Evolutionary conservation across 1,284 basidiomycete species (phyloP), one percentile per base, ranked within the genome.

Genomic region (Stereum hirsutum): DNA sequence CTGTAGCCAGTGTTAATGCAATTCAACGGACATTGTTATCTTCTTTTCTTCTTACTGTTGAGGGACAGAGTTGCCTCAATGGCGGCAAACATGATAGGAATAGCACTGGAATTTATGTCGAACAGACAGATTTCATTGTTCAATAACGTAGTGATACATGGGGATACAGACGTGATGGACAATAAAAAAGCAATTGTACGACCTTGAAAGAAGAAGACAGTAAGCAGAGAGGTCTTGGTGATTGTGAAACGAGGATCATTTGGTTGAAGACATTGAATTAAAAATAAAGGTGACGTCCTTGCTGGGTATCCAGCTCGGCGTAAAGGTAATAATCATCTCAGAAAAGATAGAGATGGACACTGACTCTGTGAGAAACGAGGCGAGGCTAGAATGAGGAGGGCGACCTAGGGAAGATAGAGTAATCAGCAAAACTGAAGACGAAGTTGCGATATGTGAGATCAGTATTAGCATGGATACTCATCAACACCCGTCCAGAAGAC

Each of bases 261-360:
- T 50, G 63, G 64, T 66, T 67, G 64, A 66, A 67, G 64, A 66
- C 63, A 67, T 60, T 58, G 52, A 21, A 27, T 39, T 30, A 32
- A 25, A 52, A 52, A 45, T 52, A n/a, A n/a, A n/a, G n/a, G n/a
- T 48, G 53, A 58, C 57, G 51, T 52, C 54, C 49, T 49, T 50
- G 43, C 40, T 43, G 42, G 28, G n/a, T 38, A 43, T 51, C 48
- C 37, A 39, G 49, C 47, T 46, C 40, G 33, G 19, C 21, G 24
- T 28, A 15, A 36, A 15, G 5, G 12, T 25, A 36, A 32, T 41
- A 41, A 41, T 41, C 40, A 32, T 41, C 6, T 33, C 12, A 12
- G 21, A n/a, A 12, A n/a, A 31, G 15, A 6, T 4, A 5, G 6
- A 31, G 3, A 31, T 15, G 12, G 6, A 31, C 28, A 4, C 20